Percentiles rank a stretch among this genome's conserved stretches.
These are phyloP conservation scores for Aureobasidium sp. DNA, from an alignment of 2,329 filamentous ascomycete species.

Conservation along the genomic window DNA sequence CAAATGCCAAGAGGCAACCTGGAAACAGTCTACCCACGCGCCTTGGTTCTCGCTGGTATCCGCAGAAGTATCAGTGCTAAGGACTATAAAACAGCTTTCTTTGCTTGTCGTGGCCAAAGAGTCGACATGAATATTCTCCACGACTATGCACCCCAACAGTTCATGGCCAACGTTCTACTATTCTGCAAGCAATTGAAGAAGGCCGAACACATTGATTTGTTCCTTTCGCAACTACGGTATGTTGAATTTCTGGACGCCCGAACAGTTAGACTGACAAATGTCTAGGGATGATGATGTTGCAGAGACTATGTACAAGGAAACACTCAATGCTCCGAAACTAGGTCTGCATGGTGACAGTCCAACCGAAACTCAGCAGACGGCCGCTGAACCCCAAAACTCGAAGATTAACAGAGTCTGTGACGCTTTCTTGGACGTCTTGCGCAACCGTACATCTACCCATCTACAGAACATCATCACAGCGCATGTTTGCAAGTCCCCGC, in stretches of 20 bases:
- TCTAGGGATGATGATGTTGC: conserved; percentile 74
- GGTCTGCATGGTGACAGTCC: conserved; percentile 14
- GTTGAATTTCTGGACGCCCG: conserved; percentile 19
- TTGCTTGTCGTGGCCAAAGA: conserved; percentile 81
- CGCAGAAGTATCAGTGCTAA: conserved; percentile 69
- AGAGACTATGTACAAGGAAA: conserved; percentile 88
- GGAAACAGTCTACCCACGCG: conserved; percentile 88
- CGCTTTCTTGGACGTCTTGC: conserved; percentile 64
- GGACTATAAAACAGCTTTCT: conserved; percentile 76
- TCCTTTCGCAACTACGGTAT: conserved; percentile 75
- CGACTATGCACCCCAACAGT: conserved; percentile 82
- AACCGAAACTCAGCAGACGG: neutral
- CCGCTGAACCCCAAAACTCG: conserved; percentile 18
- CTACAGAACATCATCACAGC: conserved; percentile 91
- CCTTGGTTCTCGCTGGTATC: conserved; percentile 86
- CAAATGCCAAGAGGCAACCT: conserved; percentile 96
- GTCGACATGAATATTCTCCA: conserved; percentile 98
- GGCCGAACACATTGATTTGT: conserved; percentile 76
- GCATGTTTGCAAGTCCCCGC: conserved; percentile 86
- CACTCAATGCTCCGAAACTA: conserved; percentile 44
- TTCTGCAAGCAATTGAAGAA: conserved; percentile 83
- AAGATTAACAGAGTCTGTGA: conserved; percentile 90
- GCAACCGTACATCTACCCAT: conserved; percentile 53
- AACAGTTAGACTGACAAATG: conserved; percentile 27
- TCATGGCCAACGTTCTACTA: conserved; percentile 63